Base-by-base conservation (phyloP, 257 asterid genomes). In the Apocynum venetum region DNA sequence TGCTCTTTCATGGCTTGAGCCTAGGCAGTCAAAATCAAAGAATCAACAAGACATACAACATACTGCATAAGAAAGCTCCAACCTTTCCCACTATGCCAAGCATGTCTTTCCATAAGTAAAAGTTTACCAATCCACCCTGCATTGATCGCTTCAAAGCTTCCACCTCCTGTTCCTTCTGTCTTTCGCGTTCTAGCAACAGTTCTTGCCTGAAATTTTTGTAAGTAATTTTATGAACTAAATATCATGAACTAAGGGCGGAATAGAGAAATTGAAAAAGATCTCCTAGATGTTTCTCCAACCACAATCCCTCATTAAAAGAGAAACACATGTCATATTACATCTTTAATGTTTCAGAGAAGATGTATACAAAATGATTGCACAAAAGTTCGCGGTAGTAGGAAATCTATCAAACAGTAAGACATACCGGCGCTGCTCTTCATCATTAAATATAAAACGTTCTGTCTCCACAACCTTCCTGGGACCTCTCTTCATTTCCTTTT, bases 1-100 rank as follows among this genome's bases (percentile, higher is more conserved):
- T 93, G 99, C 82, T 95, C 98, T 86, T 95, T 95, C 99, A 95
- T 95, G 79, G 99, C 98, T 88, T 95, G 97, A 48, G 97, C 99
- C 98, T 94, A 78, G 11, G 67, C 65, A 83, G 57, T 72, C 40
- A 10, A 14, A 70, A 78, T 46, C 59, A 66, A 35, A 64, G 48
- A 80, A 76, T 72, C 70, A 68, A 41, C 14, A 46, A n/a, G 44
- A 19, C 35, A 75, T 49, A 40, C 49, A 49, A 52, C 14, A 47
- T 73, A 20, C 35, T 43, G 59, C 25, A 4, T 49, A 74, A 43
- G 41, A 15, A 60, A 6, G 43, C 9, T 31, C 40, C n/a, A 51
- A 67, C 9, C 49, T 25, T 10, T 43, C 52, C 64, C 61, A 60
- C 3, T 43, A 72, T 10, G 38, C 56, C 49, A 64, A 14, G 46